phyloP scores from a whole-genome alignment of 139 green algal species.

The Chlorella sp. region DNA sequence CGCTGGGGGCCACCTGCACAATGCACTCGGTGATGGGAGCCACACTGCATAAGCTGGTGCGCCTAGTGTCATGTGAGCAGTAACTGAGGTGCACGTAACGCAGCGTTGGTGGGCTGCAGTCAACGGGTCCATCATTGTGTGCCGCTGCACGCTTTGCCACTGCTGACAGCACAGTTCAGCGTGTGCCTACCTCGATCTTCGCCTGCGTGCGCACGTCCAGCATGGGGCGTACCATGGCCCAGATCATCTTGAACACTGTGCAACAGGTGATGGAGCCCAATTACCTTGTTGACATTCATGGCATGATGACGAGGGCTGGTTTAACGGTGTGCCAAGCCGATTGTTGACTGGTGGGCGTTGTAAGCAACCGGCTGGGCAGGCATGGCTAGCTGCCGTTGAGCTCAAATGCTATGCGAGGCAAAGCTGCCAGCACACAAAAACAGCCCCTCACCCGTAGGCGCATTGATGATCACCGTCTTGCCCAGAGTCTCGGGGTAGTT shows the following conservation, averaged over 20 bases:
- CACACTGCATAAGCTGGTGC: too few relatives aligned
- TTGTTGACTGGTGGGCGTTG: too few relatives aligned
- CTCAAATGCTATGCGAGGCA: not conserved
- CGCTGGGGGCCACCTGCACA: conserved; percentile 68
- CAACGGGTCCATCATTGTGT: too few relatives aligned
- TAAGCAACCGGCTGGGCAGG: not conserved
- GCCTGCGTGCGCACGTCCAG: conserved; percentile 79
- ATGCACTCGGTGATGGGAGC: too few relatives aligned
- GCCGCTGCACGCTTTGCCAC: not conserved
- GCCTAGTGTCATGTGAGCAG: too few relatives aligned
- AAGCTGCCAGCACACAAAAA: not conserved
- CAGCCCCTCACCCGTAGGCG: conserved; percentile 42
- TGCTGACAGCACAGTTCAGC: not conserved
- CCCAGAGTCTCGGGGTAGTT: conserved; percentile 91
- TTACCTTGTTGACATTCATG: too few relatives aligned
- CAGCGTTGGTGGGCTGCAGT: too few relatives aligned
- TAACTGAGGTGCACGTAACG: too few relatives aligned
- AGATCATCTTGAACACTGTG: conserved; percentile 80
- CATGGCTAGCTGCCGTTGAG: too few relatives aligned
- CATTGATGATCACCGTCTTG: conserved; percentile 90
- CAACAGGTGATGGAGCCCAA: too few relatives aligned
- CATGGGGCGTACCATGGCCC: conserved; percentile 75
- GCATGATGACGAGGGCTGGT: too few relatives aligned
- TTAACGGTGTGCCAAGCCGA: too few relatives aligned
- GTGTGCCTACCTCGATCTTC: conserved; percentile 82